Percentiles rank a stretch among this genome's conserved stretches.
Evolutionary conservation across 1,284 basidiomycete species (phyloP).

Genomic region (Pisolithus thermaeus): DNA sequence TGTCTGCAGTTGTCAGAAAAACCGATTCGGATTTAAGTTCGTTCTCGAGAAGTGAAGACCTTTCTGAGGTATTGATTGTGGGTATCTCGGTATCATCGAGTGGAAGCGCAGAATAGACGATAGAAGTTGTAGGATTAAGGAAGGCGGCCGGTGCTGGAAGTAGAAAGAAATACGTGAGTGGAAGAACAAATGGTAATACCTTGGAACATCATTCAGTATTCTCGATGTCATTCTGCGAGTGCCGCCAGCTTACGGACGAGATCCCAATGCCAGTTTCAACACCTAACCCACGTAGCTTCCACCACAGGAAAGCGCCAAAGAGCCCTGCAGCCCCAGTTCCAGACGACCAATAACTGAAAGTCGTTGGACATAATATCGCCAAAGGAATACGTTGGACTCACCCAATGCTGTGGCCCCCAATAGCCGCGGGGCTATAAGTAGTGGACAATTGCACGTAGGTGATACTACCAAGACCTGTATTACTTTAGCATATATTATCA

Average conservation of each 20-base stretch:
- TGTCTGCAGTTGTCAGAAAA: slow-evolving; percentile 60
- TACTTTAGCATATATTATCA: slow-evolving; percentile 4
- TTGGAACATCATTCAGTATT: slow-evolving; percentile 26
- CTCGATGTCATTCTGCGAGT: not conserved
- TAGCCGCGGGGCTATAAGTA: slow-evolving; percentile 64
- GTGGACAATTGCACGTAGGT: slow-evolving; percentile 95
- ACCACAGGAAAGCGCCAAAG: slow-evolving; percentile 91
- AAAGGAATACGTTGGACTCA: slow-evolving; percentile 24
- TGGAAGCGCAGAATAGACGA: slow-evolving; percentile 52
- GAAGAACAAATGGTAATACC: slow-evolving; percentile 76
- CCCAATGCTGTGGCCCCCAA: slow-evolving; percentile 70
- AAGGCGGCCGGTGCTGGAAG: slow-evolving; percentile 59
- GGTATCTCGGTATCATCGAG: slow-evolving; percentile 37
- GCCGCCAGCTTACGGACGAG: slow-evolving; percentile 52
- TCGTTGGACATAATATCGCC: not conserved
- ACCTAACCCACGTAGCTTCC: slow-evolving; percentile 84
- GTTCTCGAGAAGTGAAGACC: slow-evolving; percentile 22
- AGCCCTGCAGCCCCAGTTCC: slow-evolving; percentile 95
- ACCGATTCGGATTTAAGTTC: slow-evolving; percentile 30
- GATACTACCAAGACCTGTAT: slow-evolving; percentile 80
- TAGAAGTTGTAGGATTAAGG: slow-evolving; percentile 34
- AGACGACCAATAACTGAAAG: slow-evolving; percentile 70
- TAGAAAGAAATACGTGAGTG: slow-evolving; percentile 68
- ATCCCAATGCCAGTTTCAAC: slow-evolving; percentile 80
- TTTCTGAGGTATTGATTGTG: slow-evolving; percentile 34